Percentiles rank a stretch among this genome's conserved stretches.
Evolutionary conservation across 2,329 filamentous ascomycete genomes (phyloP).

Genomic region (Pochonia chlamydosporia): DNA sequence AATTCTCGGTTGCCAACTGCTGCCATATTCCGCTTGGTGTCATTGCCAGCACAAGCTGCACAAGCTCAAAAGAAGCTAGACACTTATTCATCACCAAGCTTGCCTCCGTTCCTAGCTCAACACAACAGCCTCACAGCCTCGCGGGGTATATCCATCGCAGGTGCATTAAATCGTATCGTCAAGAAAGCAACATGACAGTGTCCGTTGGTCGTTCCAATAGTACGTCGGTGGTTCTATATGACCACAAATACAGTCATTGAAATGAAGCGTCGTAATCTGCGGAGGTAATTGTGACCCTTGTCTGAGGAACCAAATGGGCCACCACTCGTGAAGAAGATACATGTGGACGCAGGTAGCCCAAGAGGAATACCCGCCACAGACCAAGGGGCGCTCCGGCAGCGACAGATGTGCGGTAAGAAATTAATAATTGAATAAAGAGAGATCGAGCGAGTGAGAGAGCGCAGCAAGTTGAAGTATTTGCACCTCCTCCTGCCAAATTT

Average conservation of each 20-base stretch:
- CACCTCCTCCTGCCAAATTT: not conserved
- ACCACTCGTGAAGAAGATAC: not conserved
- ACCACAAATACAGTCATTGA: constrained; percentile 23
- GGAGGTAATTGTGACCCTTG: constrained; percentile 7
- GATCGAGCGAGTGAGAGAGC: no score
- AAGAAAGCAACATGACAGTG: constrained; percentile 29
- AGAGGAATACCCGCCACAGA: constrained; percentile 16
- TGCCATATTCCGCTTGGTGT: constrained; percentile 1
- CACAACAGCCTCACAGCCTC: constrained; percentile 29
- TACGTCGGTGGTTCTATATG: constrained; percentile 24
- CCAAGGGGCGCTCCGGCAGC: constrained; percentile 12
- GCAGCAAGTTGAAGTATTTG: no score
- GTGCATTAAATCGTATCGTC: constrained; percentile 29
- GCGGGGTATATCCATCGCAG: constrained; percentile 37
- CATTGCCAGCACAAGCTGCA: not conserved
- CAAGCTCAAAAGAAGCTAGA: not conserved
- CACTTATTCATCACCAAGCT: not conserved
- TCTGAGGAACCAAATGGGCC: not conserved
- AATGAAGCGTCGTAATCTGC: constrained; percentile 22
- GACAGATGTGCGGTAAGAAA: constrained; percentile 3
- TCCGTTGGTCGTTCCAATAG: constrained; percentile 28
- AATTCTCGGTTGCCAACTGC: constrained; percentile 7
- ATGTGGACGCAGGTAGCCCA: no score
- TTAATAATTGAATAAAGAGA: not conserved
- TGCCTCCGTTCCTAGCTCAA: constrained; percentile 22